These are phyloP conservation scores for Chlorella sorokiniana DNA, from an alignment of 139 green algal genomes.

Conservation along the genomic window DNA sequence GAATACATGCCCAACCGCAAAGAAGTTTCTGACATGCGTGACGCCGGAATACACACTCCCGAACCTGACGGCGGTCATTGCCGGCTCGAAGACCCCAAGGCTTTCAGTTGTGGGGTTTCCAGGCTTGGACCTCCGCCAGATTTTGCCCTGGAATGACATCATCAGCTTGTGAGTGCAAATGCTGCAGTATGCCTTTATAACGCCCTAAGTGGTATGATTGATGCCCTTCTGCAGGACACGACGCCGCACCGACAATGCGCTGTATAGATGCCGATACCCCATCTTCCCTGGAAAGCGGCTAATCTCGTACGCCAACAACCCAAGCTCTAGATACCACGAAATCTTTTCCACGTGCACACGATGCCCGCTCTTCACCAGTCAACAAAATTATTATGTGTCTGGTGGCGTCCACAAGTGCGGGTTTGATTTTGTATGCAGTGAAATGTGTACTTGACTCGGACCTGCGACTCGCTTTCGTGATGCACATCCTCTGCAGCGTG, in stretches of 20 bases:
- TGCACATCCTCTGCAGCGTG: not conserved
- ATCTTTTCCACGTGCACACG: not conserved
- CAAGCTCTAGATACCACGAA: not conserved
- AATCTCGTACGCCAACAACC: not conserved
- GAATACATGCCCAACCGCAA: not conserved
- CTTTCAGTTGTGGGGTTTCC: not conserved
- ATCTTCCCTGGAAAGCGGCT: not conserved
- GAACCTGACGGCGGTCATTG: not conserved
- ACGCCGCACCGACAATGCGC: not conserved
- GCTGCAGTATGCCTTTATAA: not conserved
- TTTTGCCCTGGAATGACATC: conserved; percentile 11
- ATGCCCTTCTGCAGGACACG: not conserved
- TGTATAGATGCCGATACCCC: not conserved
- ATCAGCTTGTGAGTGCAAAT: not conserved
- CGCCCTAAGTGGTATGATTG: too few species aligned
- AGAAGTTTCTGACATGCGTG: not conserved
- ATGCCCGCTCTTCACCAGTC: not conserved
- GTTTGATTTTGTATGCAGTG: too few species aligned
- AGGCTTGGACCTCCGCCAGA: not conserved
- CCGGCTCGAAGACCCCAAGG: not conserved
- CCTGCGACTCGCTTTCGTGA: too few species aligned
- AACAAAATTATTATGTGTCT: not conserved
- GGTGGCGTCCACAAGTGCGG: not conserved
- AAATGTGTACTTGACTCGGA: too few species aligned
- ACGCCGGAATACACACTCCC: not conserved